Evolutionary conservation across 495 filamentous ascomycete species (phyloP), one percentile per base, ranked within the genome.

Genomic region (Daldinia vernicosa): DNA sequence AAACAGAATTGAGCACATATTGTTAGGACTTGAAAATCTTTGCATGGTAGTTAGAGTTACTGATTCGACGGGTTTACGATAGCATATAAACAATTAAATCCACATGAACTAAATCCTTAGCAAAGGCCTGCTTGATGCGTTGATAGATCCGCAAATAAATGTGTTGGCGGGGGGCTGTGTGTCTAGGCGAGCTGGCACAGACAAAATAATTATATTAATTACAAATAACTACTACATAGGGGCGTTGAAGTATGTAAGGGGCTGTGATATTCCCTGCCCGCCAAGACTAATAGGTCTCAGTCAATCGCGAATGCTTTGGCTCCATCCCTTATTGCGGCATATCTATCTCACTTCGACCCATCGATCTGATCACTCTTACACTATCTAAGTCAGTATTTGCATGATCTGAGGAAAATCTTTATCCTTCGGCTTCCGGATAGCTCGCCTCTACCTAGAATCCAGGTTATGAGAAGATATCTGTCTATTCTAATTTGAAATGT

Each of bases 211-310:
- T 5, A 11, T 24, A 8, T 22, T 11, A 17, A 4, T 47, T 47
- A 47, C 43, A 24, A 24, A 47, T 47, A 47, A 6, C 0, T 40
- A 8, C 3, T 47, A 17, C 6, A 1, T 8, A 22, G 43, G 8
- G 9, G 24, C 24, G 43, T 3, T 30, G 6, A 8, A 53, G 26
- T 35, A 27, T 1, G 26, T 26, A 53, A 53, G 50, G 15, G 26
- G 5, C 19, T 56, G 19, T 17, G 27, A 22, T 47, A 65, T 50
- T 58, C 56, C 63, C 53, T 58, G 39, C 40, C 39, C 30, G 63
- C 63, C 40, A 65, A 57, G 53, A 28, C 40, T 1, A 35, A 51
- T 47, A 40, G 39, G 27, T 39, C 22, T 26, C 47, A 1, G 39
- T 26, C 30, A 51, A 65, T 50, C 27, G 27, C 3, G 19, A 58